Base-by-base conservation (phyloP, 495 filamentous ascomycete genomes). In the Aspergillus coremiiformis region DNA sequence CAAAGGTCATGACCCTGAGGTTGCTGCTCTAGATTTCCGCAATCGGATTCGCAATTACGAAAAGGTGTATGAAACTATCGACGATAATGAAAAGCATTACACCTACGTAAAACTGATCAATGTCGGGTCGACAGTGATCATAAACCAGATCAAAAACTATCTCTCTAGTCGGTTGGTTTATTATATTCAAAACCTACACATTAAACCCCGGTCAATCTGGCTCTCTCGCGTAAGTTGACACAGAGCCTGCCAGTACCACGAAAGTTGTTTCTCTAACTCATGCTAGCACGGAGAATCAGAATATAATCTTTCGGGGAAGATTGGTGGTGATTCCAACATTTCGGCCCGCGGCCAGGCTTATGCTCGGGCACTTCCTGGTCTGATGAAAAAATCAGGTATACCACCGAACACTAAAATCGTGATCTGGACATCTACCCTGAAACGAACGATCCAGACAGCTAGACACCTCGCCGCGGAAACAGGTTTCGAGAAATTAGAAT, bases 71-170 rank as follows among this genome's bases (percentile, higher is more conserved):
- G 80, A 95, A 71, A 90, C 88, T 0, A 89, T 98, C 59, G 87
- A 89, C 58, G 86, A 84, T 45, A 82, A 89, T 48, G 93, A 98
- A 73, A 81, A 79, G 47, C 71, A 87, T 52, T 78, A 89, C 53
- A 96, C 93, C 21, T 98, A 95, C 62, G 84, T 96, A 57, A 96
- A 98, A 71, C 83, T 98, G 57, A 95, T 98, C 77, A 85, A 98
- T 66, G 92, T 98, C 4, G 90, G 91, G 8, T 85, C 84, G 35
- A 89, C 93, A 56, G 91, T 96, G 54, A 88, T 96, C 59, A 96
- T 98, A 76, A 98, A 98, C 66, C 85, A 87, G 63, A 95, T 98
- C 60, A 85, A 89, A 61, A 92, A 97, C 65, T 98, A 98, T 65
- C 76, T 98, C 30, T 93, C 96, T 64, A 94, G 88, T 63, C 84